Base-by-base conservation (phyloP, 768 basidiomycete genomes). In the Mycena indigotica region DNA sequence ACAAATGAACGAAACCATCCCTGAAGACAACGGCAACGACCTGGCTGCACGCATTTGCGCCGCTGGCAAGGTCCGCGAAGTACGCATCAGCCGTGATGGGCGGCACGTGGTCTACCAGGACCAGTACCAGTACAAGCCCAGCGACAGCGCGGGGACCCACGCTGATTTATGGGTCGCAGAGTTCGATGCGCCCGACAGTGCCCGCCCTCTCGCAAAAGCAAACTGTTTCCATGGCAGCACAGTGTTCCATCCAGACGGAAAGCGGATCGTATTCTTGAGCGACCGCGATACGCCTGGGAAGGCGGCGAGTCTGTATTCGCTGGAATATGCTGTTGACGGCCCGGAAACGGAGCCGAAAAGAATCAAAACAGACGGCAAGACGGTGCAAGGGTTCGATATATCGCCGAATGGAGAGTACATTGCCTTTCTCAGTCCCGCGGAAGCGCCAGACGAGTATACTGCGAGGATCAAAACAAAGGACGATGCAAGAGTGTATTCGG, bases 51-150 rank as follows among this genome's bases (percentile, higher is more conserved):
- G 66, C 39, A 72, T 73, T 50, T 66, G 70, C 17, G 65, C 67
- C 3, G 59, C 70, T 21, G 53, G 55, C 26, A 74, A 73, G 58
- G 63, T 73, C n/a, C 69, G 72, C 53, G 72, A 74, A 52, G 67
- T 72, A 49, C 69, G 66, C 46, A 66, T 74, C 61, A 73, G 71
- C 55, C 69, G 70, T 19, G 66, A 73, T 54, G 71, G 72, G 15
- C 32, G 52, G 13, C 56, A 60, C 30, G 62, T 73, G 48, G 52
- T 74, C 23, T 74, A 74, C 56, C 73, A 74, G 56, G 63, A 70
- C 30, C 68, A 70, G 39, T 64, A 66, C 12, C 70, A 72, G 60
- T 74, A 74, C 59, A 68, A 65, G 39, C 30, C 55, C 40, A 55
- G 44, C 35, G 66, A 8, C 10, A 12, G 24, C 12, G 12, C 65